These are phyloP conservation scores for Cryphonectria parasitica DNA, from an alignment of 2,329 filamentous ascomycete species.

Conservation along the genomic window DNA sequence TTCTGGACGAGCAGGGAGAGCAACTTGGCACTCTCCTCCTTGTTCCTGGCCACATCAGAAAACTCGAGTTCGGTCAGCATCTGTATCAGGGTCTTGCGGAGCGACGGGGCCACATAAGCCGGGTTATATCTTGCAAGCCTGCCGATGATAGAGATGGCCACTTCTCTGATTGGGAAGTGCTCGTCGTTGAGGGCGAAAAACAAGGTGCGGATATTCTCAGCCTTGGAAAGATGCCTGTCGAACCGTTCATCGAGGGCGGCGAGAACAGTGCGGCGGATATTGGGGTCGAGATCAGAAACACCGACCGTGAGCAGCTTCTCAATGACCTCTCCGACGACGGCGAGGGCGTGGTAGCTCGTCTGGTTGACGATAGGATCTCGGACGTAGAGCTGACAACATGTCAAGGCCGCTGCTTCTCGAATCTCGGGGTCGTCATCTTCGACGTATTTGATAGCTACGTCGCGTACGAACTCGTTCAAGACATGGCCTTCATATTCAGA, in stretches of 20 bases:
- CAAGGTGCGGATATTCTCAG: constrained; percentile 93
- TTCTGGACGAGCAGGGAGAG: constrained; percentile 92
- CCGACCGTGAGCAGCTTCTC: constrained; percentile 94
- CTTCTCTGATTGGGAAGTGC: constrained; percentile 88
- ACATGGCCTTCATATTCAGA: constrained; percentile 58
- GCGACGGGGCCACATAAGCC: constrained; percentile 93
- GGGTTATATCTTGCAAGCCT: constrained; percentile 90
- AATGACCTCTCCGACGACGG: constrained; percentile 97
- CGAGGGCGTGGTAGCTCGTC: constrained; percentile 93
- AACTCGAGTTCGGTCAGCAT: constrained; percentile 96
- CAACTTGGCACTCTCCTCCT: constrained; percentile 93
- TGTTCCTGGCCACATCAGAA: constrained; percentile 89
- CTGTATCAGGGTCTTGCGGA: constrained; percentile 94
- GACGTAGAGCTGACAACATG: constrained; percentile 96
- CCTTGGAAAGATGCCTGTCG: constrained; percentile 93
- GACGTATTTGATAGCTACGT: constrained; percentile 97
- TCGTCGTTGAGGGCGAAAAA: constrained; percentile 97
- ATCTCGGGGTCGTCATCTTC: constrained; percentile 95
- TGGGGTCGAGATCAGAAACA: constrained; percentile 86
- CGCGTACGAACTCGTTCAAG: constrained; percentile 96
- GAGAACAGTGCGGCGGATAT: constrained; percentile 87
- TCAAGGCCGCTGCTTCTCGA: constrained; percentile 90
- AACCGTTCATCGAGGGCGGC: constrained; percentile 91
- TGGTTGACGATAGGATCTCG: constrained; percentile 97
- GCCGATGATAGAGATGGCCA: constrained; percentile 94